Base-by-base conservation (phyloP, 805 yeast species). In the Candida coleopterorum region DNA sequence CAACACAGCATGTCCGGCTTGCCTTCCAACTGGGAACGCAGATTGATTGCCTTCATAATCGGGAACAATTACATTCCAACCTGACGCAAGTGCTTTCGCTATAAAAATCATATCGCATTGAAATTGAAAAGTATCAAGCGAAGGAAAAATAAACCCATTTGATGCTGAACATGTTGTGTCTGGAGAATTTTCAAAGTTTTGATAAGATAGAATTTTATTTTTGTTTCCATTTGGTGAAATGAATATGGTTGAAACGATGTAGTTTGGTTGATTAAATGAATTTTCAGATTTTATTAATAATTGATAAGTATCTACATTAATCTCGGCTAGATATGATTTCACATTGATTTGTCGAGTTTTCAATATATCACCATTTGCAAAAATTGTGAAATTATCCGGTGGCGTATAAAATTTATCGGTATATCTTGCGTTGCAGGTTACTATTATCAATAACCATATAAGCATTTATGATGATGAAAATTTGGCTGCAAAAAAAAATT, bases 1-100 rank as follows among this genome's bases (percentile, higher is more conserved):
- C 35, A 64, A 54, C 0, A 52, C 46, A 4, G 56, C 57, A 6
- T 56, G 49, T 1, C 60, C 68, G 4, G 65, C 54, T 32, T 50
- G 56, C 22, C 47, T 40, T 3, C 64, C 65, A 11, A 53, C 64
- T 6, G 60, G 49, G 37, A 56, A 64, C 1, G 60, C 56, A 1
- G 57, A 48, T 14, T 49, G 46, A 3, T 53, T 53, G 2, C 69
- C 68, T 38, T 62, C 60, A 35, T 60, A 59, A 43, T 62, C 68
- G 1, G 68, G 58, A 5, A 50, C 46, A 2, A 57, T 53, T 3
- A 62, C 64, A 40, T 48, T 53, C 50, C 56, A 63, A 6, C 69
- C 70, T 22, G 52, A 38, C 11, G 15, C 12, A 25, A 55, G 43
- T 14, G 52, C 53, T 14, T 37, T 43, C 22, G 44, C 49, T 18